Conservation (phyloP, 2,329 filamentous ascomycete genomes). For the Fusarium fracticaudum region DNA sequence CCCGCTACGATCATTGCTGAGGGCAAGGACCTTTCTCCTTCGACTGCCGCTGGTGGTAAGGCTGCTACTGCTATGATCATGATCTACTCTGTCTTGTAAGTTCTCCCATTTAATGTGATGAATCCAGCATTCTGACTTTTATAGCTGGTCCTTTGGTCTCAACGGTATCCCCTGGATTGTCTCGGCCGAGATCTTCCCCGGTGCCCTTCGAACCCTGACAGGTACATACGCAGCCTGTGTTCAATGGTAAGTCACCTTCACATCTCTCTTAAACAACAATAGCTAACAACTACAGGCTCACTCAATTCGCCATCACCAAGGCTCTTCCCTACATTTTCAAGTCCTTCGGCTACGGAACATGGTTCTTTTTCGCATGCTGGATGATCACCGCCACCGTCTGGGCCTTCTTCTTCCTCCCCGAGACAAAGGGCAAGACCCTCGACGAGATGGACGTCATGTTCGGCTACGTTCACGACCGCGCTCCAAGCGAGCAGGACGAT, state of each 20-base stretch:
- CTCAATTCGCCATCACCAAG: conserved; percentile 56
- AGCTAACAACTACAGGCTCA: conserved; percentile 35
- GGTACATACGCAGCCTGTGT: conserved; percentile 53
- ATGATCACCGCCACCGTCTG: conserved; percentile 60
- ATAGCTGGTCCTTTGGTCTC: conserved; percentile 55
- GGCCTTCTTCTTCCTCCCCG: conserved; percentile 62
- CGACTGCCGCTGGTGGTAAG: conserved; percentile 57
- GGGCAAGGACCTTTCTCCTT: conserved; percentile 54
- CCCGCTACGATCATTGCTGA: conserved; percentile 56
- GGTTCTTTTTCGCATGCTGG: conserved; percentile 65
- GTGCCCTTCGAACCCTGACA: conserved; percentile 53
- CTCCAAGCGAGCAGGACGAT: conserved; percentile 19
- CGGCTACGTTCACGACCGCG: conserved; percentile 37
- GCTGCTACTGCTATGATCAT: conserved; percentile 65
- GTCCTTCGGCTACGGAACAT: conserved; percentile 59
- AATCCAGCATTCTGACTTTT: not conserved
- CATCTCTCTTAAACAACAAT: accelerated
- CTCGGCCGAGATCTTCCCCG: conserved; percentile 57
- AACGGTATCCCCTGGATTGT: conserved; percentile 59
- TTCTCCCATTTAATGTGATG: accelerated
- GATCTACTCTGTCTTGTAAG: conserved; percentile 63
- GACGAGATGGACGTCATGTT: conserved; percentile 61
- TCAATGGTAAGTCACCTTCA: conserved; percentile 45
- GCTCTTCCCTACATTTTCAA: conserved; percentile 57
- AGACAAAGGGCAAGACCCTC: conserved; percentile 64